Base-by-base conservation (phyloP, 164 flowering plant genomes). In the Berberis thunbergii region DNA sequence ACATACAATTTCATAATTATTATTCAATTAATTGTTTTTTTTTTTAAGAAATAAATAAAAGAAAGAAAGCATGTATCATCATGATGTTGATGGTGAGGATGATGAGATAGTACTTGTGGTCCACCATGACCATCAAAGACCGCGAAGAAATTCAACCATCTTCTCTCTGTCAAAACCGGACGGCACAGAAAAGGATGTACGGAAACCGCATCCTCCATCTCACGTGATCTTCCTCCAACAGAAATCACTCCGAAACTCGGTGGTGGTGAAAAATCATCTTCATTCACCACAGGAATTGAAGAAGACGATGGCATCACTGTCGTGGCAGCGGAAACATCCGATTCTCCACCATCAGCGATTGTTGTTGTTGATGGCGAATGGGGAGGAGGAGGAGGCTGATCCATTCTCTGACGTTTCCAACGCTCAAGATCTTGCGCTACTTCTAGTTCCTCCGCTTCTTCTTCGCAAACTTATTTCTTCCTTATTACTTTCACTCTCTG, bases 61-160 rank as follows among this genome's bases (percentile, higher is more conserved):
- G 41, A 57, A 7, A 43, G 40, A 54, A 43, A 61, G 45, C 13
- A 45, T 48, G 41, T 42, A 42, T 41, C 39, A 56, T 40, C 4
- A 41, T 57, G 13, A 26, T 10, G 55, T 10, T 52, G 2, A 4
- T 3, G 10, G 10, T 11, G 3, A 52, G 13, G 13, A 12, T 0
- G 8, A 11, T 52, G 55, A 52, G 10, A 26, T 3, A 52, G 6
- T 57, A 42, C 60, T 7, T 84, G 83, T 50, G 78, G 44, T 8
- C 89, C 86, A 10, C 86, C 89, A 54, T 84, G 89, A 4, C 89
- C 89, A 54, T 84, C 86, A 59, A 57, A 84, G 4, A 84, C 89
- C 41, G 67, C 86, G 66, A 82, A 80, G 75, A 80, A 82, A 67
- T 84, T 86, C 43, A 80, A 42, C 42, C 81, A 71, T 49, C 43